Conservation (phyloP, 768 basidiomycete species). For the Pulveroboletus ravenelii region DNA sequence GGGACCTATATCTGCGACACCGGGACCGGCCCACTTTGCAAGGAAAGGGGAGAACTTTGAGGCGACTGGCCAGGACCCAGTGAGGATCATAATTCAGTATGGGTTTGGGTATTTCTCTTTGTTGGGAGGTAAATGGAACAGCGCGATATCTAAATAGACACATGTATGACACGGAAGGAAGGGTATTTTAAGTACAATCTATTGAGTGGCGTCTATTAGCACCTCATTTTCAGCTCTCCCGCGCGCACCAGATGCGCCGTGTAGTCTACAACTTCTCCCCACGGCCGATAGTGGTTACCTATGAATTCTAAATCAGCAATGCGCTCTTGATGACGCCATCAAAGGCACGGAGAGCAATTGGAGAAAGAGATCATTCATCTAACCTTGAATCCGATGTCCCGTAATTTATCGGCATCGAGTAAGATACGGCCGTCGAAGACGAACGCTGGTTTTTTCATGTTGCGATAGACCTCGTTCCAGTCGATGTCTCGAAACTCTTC, state of each 20-base stretch:
- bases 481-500: slow-evolving; percentile 92
- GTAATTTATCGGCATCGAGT: slow-evolving; percentile 74
- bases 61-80: too few species aligned
- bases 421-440: slow-evolving; percentile 92
- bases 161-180: background rate
- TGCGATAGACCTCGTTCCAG: slow-evolving; percentile 79
- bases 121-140: slow-evolving; percentile 13
- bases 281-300: slow-evolving; percentile 61
- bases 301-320: slow-evolving; percentile 1
- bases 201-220: slow-evolving; percentile 10
- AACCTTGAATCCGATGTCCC: slow-evolving; percentile 87
- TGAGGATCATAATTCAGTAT: background rate
- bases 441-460: slow-evolving; percentile 98
- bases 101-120: background rate
- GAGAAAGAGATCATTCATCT: background rate
- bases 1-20: too few species aligned
- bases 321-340: slow-evolving; percentile 6
- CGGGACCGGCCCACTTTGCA: too few species aligned
- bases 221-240: background rate
- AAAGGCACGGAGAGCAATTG: background rate
- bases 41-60: too few species aligned
- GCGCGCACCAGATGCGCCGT: background rate
- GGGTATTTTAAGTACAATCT: slow-evolving; percentile 1
- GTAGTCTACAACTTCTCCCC: slow-evolving; percentile 37
- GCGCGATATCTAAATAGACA: background rate